Evolutionary conservation across 352 stramenopile genomes (phyloP).

Genomic region (Phytophthora pinifolia): DNA sequence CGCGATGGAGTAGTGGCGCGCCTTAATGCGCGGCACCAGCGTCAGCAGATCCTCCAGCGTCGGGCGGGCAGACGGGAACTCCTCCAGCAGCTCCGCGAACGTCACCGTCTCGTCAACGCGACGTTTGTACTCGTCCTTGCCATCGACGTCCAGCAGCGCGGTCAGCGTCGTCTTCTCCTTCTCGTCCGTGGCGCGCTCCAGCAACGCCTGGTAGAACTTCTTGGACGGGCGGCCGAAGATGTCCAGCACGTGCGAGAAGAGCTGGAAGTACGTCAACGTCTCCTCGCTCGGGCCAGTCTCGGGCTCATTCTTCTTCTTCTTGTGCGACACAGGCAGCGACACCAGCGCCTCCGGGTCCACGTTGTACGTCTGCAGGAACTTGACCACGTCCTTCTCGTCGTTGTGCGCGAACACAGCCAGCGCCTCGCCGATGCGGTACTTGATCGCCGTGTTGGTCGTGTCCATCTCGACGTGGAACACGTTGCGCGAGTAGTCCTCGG

Average conservation of each 20-base stretch:
- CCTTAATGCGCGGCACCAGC: conserved; percentile 81
- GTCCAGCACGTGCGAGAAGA: conserved; percentile 83
- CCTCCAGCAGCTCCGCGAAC: conserved; percentile 72
- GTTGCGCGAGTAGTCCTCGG: conserved; percentile 79
- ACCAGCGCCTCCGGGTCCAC: conserved; percentile 71
- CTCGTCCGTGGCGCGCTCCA: conserved; percentile 61
- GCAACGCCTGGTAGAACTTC: conserved; percentile 81
- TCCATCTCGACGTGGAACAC: conserved; percentile 90
- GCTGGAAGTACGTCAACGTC: conserved; percentile 78
- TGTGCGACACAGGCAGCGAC: conserved; percentile 57
- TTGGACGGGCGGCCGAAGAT: conserved; percentile 82
- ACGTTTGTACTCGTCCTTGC: conserved; percentile 83
- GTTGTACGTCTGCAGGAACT: conserved; percentile 67
- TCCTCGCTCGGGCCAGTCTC: conserved; percentile 40
- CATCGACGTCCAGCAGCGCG: conserved; percentile 58
- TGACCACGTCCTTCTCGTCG: conserved; percentile 68
- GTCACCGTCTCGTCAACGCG: conserved; percentile 78
- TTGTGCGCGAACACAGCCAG: conserved; percentile 87
- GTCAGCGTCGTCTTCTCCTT: conserved; percentile 66
- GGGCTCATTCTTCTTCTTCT: conserved; percentile 52
- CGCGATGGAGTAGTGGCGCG: conserved; percentile 92
- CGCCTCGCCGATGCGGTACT: conserved; percentile 86
- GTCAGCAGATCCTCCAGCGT: conserved; percentile 61
- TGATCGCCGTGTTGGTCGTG: conserved; percentile 74
- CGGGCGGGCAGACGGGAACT: conserved; percentile 73